Evolutionary conservation across 176 grass and related monocot genomes (phyloP).

Genomic region (Dendrocalamus sinicus): DNA sequence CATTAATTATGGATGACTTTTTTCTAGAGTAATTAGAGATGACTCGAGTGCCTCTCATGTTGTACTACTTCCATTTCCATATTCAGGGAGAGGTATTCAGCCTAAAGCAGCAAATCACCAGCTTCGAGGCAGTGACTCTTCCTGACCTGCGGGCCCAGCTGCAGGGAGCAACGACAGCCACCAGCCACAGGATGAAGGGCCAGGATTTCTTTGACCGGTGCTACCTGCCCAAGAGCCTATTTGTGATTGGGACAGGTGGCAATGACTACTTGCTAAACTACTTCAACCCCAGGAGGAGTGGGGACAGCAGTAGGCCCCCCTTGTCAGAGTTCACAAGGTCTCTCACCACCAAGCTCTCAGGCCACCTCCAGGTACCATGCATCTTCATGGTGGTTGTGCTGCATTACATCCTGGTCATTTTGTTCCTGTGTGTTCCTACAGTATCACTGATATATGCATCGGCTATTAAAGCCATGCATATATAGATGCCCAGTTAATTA

Average conservation of each 20-base stretch:
- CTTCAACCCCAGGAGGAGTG: constrained; percentile 35
- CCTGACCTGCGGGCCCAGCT: constrained; percentile 51
- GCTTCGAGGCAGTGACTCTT: constrained; percentile 58
- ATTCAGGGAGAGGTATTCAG: constrained; percentile 58
- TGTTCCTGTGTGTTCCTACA: not conserved
- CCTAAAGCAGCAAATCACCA: constrained; percentile 57
- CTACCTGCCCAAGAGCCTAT: constrained; percentile 60
- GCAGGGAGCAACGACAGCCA: not conserved
- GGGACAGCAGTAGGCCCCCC: not conserved
- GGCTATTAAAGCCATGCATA: no score
- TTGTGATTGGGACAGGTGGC: constrained; percentile 62
- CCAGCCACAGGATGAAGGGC: not conserved
- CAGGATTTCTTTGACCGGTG: constrained; percentile 19
- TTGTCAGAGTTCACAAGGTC: constrained; percentile 52
- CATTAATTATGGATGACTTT: not conserved
- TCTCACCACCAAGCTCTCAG: constrained; percentile 47
- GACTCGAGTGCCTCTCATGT: not conserved
- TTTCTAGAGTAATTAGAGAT: not conserved
- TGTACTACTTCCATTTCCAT: not conserved
- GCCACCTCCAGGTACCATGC: constrained; percentile 54
- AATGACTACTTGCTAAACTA: constrained; percentile 74
- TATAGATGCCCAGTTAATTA: no score
- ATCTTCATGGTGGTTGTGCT: not conserved
- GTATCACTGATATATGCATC: not conserved
- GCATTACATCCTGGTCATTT: not conserved